These are phyloP conservation scores for Trametes versicolor DNA, from an alignment of 1,284 basidiomycete species.

Conservation along the genomic window DNA sequence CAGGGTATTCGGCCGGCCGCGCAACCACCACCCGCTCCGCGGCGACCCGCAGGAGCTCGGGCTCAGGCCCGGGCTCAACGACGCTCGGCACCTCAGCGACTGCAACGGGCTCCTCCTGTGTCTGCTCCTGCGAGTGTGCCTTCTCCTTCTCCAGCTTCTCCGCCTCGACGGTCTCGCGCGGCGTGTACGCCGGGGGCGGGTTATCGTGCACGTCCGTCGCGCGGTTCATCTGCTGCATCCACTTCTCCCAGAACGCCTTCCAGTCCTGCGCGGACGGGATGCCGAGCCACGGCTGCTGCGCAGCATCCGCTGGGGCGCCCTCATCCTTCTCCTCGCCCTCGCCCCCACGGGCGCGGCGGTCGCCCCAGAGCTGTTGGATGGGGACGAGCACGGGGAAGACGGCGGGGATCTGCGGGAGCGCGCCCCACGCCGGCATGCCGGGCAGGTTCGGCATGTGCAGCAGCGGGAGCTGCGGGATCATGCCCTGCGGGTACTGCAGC, in stretches of 20 bases:
- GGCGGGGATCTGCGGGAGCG: slow-evolving; percentile 75
- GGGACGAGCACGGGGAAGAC: slow-evolving; percentile 85
- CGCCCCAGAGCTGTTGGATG: slow-evolving; percentile 69
- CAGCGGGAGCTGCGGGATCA: slow-evolving; percentile 64
- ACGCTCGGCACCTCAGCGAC: background rate
- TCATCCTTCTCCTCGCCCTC: slow-evolving; percentile 47
- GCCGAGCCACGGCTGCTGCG: slow-evolving; percentile 49
- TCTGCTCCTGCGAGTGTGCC: background rate
- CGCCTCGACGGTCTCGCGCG: slow-evolving; percentile 50
- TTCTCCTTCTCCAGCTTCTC: slow-evolving; percentile 29
- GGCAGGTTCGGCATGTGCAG: slow-evolving; percentile 51
- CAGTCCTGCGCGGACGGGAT: slow-evolving; percentile 65
- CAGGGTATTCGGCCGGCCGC: slow-evolving; percentile 60
- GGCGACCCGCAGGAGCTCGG: slow-evolving; percentile 12
- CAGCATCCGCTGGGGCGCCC: slow-evolving; percentile 30
- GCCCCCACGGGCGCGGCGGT: slow-evolving; percentile 47
- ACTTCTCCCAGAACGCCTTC: slow-evolving; percentile 78
- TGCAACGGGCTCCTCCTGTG: background rate
- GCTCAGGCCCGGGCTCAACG: slow-evolving; percentile 4
- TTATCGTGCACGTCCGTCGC: slow-evolving; percentile 55
- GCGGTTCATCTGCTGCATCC: slow-evolving; percentile 64
- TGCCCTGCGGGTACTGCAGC: slow-evolving; percentile 65
- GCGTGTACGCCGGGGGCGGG: slow-evolving; percentile 77
- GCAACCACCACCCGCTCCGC: slow-evolving; percentile 19
- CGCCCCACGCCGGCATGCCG: slow-evolving; percentile 69